These are phyloP conservation scores for Barbatosphaeria neglecta DNA, from an alignment of 495 filamentous ascomycete species.

Conservation along the genomic window DNA sequence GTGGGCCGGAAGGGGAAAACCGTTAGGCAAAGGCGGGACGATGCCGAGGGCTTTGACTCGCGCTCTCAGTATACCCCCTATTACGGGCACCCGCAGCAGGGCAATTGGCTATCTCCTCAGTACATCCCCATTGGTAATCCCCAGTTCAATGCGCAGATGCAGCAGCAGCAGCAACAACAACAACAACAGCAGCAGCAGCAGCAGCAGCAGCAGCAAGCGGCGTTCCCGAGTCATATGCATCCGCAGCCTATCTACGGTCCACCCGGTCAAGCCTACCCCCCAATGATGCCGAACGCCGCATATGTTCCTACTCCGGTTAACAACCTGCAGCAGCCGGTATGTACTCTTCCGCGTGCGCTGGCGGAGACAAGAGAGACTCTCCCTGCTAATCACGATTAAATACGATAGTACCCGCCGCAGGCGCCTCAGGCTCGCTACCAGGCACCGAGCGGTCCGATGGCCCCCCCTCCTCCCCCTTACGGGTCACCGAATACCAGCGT, in stretches of 20 bases:
- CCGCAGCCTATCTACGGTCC: constrained; percentile 15
- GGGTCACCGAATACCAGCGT: constrained; percentile 28
- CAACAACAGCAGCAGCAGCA: constrained; percentile 27
- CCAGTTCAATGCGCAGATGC: constrained; percentile 25
- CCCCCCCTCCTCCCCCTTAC: constrained; percentile 25
- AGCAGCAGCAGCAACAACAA: constrained; percentile 18
- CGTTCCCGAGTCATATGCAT: neutral
- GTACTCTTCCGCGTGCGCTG: no score
- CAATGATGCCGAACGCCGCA: constrained; percentile 28
- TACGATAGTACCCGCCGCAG: constrained; percentile 14
- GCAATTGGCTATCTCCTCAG: constrained; percentile 33
- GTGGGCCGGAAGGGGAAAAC: constrained; percentile 34
- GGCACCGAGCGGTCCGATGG: constrained; percentile 18
- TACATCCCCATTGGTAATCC: constrained; percentile 34
- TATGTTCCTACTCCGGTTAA: constrained; percentile 25
- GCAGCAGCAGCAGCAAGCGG: constrained; percentile 10
- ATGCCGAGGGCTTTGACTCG: constrained; percentile 77
- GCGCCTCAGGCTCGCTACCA: constrained; percentile 17
- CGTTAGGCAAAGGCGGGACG: constrained; percentile 59
- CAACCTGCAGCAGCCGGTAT: constrained; percentile 22
- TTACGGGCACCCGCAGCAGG: constrained; percentile 44
- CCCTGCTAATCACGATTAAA: constrained; percentile 8
- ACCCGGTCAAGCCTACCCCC: constrained; percentile 19
- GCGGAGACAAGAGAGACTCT: no score
- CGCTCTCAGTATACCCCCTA: constrained; percentile 71